Base-by-base conservation (phyloP, 129 eudicot genomes). In the Centrapalus pauciflorus region DNA sequence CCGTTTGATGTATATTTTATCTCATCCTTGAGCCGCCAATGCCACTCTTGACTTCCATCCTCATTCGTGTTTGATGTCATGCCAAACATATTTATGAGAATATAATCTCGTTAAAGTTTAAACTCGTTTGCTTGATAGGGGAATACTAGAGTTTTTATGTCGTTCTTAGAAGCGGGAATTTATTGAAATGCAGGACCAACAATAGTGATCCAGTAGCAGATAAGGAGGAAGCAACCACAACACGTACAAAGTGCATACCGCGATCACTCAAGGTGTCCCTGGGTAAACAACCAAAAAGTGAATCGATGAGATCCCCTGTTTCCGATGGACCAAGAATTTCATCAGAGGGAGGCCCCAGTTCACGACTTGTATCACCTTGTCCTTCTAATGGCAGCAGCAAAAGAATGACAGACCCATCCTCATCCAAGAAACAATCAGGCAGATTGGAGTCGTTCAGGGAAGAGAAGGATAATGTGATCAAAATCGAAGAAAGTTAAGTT, bases 401-500 rank as follows among this genome's bases (percentile, higher is more conserved):
- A 78, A 75, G 98, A 75, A 69, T 75, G 29, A 80, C 89, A 16
- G 96, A 82, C 50, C 84, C 82, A 63, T 68, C 64, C 64, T 48
- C 84, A 0, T 75, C 72, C 48, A 84, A 63, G 67, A 80, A 78
- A 62, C 87, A 74, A 34, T 79, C 85, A 0, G 77, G 75, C 4
- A 77, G 72, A 52, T 58, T 66, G 50, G 83, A 87, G 45, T 84
- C 89, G 7, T 75, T 70, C 66, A 64, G 80, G 49, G 79, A 78
- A 37, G 87, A 87, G 17, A 78, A 80, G 35, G 96, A 88, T 10
- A 85, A 82, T 20, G 74, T 85, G 77, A 77, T 83, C 77, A 85
- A 83, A 76, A 79, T 85, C 74, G 98, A 92, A 92, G 96, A 92
- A 88, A 92, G 98, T 88, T 92, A 77, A 85, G 90, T 85, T 58